A percentile compares a stretch with the other conserved stretches of the same genome.
These are phyloP conservation scores for Aschersonia sp. DNA, from an alignment of 2,329 filamentous ascomycete species.

Conservation along the genomic window DNA sequence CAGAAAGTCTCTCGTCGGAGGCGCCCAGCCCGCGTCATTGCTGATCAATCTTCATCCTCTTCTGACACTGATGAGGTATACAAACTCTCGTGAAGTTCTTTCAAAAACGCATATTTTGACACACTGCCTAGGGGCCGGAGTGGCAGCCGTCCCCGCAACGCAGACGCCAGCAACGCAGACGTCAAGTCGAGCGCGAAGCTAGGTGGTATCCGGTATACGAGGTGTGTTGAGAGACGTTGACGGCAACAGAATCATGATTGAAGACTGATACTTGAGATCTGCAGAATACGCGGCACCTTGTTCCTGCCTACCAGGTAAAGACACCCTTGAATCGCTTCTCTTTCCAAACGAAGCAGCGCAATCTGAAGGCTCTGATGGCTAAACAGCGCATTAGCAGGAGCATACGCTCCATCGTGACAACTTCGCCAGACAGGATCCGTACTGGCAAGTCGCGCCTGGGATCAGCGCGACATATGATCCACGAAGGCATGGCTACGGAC, in stretches of 20 bases:
- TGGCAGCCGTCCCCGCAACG: background rate
- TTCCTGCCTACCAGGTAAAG: background rate
- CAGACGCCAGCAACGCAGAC: background rate
- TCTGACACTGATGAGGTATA: background rate
- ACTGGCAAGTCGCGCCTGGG: background rate
- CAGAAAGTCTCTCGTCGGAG: background rate
- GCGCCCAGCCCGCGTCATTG: background rate
- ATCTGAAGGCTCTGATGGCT: background rate
- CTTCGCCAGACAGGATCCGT: background rate
- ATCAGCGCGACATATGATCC: background rate
- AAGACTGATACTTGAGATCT: background rate
- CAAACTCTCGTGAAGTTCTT: background rate
- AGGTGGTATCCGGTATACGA: background rate
- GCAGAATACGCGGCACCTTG: background rate
- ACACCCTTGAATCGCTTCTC: background rate
- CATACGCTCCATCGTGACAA: background rate
- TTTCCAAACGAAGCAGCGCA: background rate
- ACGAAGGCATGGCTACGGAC: background rate
- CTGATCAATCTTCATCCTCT: background rate
- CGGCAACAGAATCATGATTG: background rate
- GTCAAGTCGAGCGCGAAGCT: background rate
- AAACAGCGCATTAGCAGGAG: background rate
- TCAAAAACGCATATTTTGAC: background rate
- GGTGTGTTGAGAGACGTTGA: background rate
- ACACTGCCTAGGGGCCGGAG: background rate